Percentiles rank a stretch among this genome's conserved stretches.
These are phyloP conservation scores for Podaxis carcinomalis DNA, from an alignment of 768 basidiomycete genomes.

Conservation along the genomic window DNA sequence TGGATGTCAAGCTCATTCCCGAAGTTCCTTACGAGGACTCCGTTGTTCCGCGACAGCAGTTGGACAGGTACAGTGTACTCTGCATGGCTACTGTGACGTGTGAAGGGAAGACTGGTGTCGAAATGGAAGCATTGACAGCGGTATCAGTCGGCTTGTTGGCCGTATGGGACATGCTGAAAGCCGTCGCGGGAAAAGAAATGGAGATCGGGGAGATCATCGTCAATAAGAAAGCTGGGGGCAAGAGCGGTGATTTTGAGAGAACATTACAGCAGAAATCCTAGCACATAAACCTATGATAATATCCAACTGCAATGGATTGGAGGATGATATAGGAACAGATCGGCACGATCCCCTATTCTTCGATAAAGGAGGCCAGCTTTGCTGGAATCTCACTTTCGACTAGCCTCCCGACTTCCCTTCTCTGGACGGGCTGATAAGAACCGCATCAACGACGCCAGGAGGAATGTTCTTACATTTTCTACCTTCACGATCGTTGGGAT, in stretches of 20 bases:
- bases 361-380: slow-evolving; percentile 26
- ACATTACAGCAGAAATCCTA: neutral
- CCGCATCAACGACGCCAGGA: neutral
- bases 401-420: slow-evolving; percentile 35
- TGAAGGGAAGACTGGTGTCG: slow-evolving; percentile 81
- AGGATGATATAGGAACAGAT: neutral
- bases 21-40: slow-evolving; percentile 22
- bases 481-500: slow-evolving; percentile 69
- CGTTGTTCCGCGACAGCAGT: slow-evolving; percentile 1
- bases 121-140: slow-evolving; percentile 92
- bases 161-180: slow-evolving; percentile 94
- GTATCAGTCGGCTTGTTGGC: slow-evolving; percentile 76
- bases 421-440: slow-evolving; percentile 21
- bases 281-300: neutral
- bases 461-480: slow-evolving; percentile 41
- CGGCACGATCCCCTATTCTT: slow-evolving; percentile 7
- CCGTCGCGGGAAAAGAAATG: slow-evolving; percentile 87
- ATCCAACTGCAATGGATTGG: neutral
- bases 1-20: slow-evolving; percentile 59
- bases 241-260: slow-evolving; percentile 61
- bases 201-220: slow-evolving; percentile 67
- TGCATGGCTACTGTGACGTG: slow-evolving; percentile 70
- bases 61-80: slow-evolving; percentile 42
- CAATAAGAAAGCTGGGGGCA: slow-evolving; percentile 66
- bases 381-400: slow-evolving; percentile 33